Percentiles rank a stretch among this genome's conserved stretches.
Conservation (phyloP, 1,284 basidiomycete genomes). For the Binderoboletus segoi region DNA sequence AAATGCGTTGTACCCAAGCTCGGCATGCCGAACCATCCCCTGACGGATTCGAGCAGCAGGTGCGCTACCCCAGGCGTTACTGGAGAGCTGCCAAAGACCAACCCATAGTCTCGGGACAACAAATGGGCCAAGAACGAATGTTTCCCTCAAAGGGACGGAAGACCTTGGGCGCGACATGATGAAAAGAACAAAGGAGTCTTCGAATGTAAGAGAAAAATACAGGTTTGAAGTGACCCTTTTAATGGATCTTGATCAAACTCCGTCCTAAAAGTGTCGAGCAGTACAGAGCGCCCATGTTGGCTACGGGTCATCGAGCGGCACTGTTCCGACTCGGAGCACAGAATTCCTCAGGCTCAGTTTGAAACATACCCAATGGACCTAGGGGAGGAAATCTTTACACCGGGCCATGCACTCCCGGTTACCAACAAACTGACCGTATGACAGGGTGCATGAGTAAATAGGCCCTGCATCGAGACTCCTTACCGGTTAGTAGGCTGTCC, state of each 20-base stretch:
- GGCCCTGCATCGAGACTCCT: slow-evolving; percentile 7
- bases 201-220: slow-evolving; percentile 10
- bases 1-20: slow-evolving; percentile 72
- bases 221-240: slow-evolving; percentile 17
- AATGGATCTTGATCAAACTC: slow-evolving; percentile 35
- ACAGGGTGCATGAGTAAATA: slow-evolving; percentile 7
- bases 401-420: slow-evolving; percentile 15
- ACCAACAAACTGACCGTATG: slow-evolving; percentile 16
- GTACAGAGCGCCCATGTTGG: slow-evolving; percentile 4
- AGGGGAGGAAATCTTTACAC: background rate
- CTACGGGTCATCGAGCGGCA: background rate
- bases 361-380: slow-evolving; percentile 12
- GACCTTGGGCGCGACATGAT: slow-evolving; percentile 25
- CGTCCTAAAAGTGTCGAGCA: slow-evolving; percentile 26
- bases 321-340: slow-evolving; percentile 13
- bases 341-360: slow-evolving; percentile 8
- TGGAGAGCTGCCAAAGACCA: slow-evolving; percentile 82
- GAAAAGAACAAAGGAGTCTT: slow-evolving; percentile 4
- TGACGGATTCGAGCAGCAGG: slow-evolving; percentile 64
- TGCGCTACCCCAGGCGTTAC: slow-evolving; percentile 79
- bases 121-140: slow-evolving; percentile 62
- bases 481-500: slow-evolving; percentile 23
- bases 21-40: slow-evolving; percentile 65
- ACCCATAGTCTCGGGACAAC: slow-evolving; percentile 68
- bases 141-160: slow-evolving; percentile 40